These are phyloP conservation scores for Elsinoe necatrix DNA, from an alignment of 2,329 filamentous ascomycete species.

Conservation along the genomic window DNA sequence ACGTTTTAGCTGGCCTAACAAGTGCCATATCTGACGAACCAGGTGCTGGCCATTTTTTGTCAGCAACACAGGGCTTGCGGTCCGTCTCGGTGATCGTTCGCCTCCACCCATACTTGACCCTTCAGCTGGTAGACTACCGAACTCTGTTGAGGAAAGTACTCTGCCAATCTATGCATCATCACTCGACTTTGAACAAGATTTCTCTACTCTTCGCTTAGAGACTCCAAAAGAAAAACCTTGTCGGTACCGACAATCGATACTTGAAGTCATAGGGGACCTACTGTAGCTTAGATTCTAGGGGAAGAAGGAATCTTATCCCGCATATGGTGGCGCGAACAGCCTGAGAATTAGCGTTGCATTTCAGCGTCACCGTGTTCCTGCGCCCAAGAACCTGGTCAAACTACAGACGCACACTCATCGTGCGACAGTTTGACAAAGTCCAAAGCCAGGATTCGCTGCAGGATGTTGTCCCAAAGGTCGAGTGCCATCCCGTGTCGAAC, in stretches of 20 bases:
- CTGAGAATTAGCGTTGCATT: background rate
- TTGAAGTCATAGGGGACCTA: background rate
- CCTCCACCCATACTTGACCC: constrained; percentile 1
- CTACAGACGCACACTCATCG: background rate
- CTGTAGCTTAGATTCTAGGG: constrained; percentile 8
- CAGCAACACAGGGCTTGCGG: constrained; percentile 4
- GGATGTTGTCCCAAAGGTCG: background rate
- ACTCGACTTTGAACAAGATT: background rate
- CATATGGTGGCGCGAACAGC: background rate
- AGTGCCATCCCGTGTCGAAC: background rate
- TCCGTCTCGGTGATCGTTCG: constrained; percentile 6
- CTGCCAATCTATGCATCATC: background rate
- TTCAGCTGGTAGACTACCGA: constrained; percentile 7
- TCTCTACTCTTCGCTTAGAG: constrained; percentile 4
- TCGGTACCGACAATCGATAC: constrained; percentile 5
- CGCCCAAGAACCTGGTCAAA: constrained; percentile 7
- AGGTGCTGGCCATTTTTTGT: background rate
- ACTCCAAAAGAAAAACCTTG: background rate
- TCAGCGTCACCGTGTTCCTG: background rate
- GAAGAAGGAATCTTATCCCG: constrained; percentile 8
- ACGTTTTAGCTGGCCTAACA: background rate
- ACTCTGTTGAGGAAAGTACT: constrained; percentile 2
- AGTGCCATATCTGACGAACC: background rate
- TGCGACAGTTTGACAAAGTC: background rate
- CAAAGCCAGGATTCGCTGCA: background rate